Conservation (phyloP, 352 stramenopile species). For the Pythium aphanidermatum region DNA sequence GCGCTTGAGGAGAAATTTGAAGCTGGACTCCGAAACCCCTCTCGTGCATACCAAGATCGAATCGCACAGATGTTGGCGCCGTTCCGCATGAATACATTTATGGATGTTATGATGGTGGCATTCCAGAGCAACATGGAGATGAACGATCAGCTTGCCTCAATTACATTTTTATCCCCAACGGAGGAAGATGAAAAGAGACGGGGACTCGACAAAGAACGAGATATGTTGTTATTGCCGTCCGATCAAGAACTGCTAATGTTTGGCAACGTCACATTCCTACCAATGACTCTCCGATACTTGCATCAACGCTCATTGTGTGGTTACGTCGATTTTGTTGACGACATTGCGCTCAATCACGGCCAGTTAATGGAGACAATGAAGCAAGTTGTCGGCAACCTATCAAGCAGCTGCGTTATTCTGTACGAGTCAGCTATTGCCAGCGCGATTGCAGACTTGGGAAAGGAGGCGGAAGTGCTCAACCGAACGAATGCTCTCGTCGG, state of each 20-base stretch:
- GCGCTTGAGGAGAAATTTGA: constrained; percentile 33
- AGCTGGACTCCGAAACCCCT: constrained; percentile 20
- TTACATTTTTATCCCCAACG: constrained; percentile 40
- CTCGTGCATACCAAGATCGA: constrained; percentile 29
- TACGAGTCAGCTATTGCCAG: constrained; percentile 41
- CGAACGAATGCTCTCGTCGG: constrained; percentile 33
- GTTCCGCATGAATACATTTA: constrained; percentile 29
- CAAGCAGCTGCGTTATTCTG: constrained; percentile 31
- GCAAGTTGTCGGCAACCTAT: constrained; percentile 45
- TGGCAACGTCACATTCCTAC: constrained; percentile 24
- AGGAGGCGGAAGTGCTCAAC: constrained; percentile 20
- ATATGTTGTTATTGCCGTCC: constrained; percentile 27
- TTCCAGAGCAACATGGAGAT: constrained; percentile 37
- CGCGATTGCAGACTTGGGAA: constrained; percentile 29
- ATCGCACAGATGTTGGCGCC: constrained; percentile 34
- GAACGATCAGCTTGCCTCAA: constrained; percentile 32
- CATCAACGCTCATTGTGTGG: constrained; percentile 31
- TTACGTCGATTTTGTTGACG: constrained; percentile 54
- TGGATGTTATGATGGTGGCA: constrained; percentile 32
- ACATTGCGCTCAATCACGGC: constrained; percentile 38
- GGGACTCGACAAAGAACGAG: constrained; percentile 18
- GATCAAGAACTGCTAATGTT: constrained; percentile 27
- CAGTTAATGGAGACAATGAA: constrained; percentile 31
- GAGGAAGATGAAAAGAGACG: constrained; percentile 37
- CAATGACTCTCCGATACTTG: constrained; percentile 36